A percentile compares a stretch with the other conserved stretches of the same genome.
Evolutionary conservation across 768 basidiomycete species (phyloP).

Genomic region (Lactifluus piperatus): DNA sequence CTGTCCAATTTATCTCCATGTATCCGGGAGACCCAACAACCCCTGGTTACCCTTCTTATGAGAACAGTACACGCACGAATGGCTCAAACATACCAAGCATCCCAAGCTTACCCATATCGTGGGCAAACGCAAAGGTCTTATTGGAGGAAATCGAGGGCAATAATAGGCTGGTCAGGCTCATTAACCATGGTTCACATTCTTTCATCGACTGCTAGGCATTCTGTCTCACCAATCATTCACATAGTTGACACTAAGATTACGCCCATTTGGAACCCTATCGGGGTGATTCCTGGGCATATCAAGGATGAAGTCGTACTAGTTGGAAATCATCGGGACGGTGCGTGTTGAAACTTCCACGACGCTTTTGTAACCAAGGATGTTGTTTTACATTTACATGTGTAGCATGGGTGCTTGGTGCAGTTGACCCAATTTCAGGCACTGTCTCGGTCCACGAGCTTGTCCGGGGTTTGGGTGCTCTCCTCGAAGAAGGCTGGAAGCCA

Average conservation of each 20-base stretch:
- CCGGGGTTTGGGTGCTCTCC: constrained; percentile 59
- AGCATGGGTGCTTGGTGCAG: constrained; percentile 75
- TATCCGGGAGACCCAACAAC: constrained; percentile 76
- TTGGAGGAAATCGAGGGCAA: constrained; percentile 39
- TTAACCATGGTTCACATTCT: constrained; percentile 42
- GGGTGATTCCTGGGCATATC: constrained; percentile 73
- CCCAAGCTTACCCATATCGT: constrained; percentile 86
- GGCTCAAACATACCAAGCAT: constrained; percentile 60
- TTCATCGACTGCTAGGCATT: background rate
- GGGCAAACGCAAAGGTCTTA: constrained; percentile 65
- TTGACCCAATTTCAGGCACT: constrained; percentile 75
- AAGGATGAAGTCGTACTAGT: constrained; percentile 79
- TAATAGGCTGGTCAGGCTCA: constrained; percentile 41
- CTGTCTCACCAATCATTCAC: background rate
- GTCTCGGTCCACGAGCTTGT: constrained; percentile 71
- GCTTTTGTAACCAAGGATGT: background rate
- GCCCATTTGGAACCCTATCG: constrained; percentile 89
- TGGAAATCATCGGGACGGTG: constrained; percentile 86
- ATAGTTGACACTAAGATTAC: constrained; percentile 69
- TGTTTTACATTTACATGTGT: background rate
- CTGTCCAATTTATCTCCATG: constrained; percentile 57
- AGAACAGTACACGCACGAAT: constrained; percentile 58
- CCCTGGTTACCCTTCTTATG: constrained; percentile 81
- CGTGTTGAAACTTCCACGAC: constrained; percentile 23
- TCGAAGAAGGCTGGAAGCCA: constrained; percentile 75